These are phyloP conservation scores for Paramecium tetraurelia DNA, from an alignment of 73 alveolate species.

Conservation along the genomic window DNA sequence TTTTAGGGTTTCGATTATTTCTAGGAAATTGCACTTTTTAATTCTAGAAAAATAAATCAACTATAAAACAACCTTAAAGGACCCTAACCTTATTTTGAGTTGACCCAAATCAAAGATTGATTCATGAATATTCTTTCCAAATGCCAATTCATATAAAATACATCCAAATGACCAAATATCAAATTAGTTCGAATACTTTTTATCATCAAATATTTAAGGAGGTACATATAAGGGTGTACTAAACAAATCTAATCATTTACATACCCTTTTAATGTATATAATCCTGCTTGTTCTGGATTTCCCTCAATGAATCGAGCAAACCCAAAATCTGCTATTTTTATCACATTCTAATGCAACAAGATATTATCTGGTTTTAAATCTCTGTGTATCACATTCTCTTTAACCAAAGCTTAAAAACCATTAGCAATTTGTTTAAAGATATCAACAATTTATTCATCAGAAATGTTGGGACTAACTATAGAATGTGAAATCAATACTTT, in stretches of 20 bases:
- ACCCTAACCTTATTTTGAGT: background rate
- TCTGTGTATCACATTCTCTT: slow-evolving; percentile 73
- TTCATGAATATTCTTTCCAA: background rate
- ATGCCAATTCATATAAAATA: background rate
- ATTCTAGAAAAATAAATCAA: background rate
- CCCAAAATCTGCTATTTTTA: slow-evolving; percentile 63
- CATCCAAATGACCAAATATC: slow-evolving; percentile 66
- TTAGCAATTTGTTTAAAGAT: slow-evolving; percentile 74
- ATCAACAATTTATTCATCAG: slow-evolving; percentile 68
- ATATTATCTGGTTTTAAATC: slow-evolving; percentile 82
- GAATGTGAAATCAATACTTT: background rate
- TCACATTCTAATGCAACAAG: slow-evolving; percentile 40
- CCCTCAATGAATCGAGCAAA: slow-evolving; percentile 60
- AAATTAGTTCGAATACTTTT: slow-evolving; percentile 58
- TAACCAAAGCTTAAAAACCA: slow-evolving; percentile 60
- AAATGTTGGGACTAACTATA: slow-evolving; percentile 49
- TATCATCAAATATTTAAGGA: slow-evolving; percentile 64
- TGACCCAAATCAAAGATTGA: background rate
- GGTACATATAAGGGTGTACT: slow-evolving; percentile 70
- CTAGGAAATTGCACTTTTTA: background rate
- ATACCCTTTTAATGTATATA: slow-evolving; percentile 60
- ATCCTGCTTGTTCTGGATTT: slow-evolving; percentile 3
- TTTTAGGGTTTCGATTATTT: background rate
- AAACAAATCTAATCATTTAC: background rate
- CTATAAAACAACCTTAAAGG: background rate